These are phyloP conservation scores for Coniochaeta pulveracea DNA, from an alignment of 2,329 filamentous ascomycete species.

Conservation along the genomic window DNA sequence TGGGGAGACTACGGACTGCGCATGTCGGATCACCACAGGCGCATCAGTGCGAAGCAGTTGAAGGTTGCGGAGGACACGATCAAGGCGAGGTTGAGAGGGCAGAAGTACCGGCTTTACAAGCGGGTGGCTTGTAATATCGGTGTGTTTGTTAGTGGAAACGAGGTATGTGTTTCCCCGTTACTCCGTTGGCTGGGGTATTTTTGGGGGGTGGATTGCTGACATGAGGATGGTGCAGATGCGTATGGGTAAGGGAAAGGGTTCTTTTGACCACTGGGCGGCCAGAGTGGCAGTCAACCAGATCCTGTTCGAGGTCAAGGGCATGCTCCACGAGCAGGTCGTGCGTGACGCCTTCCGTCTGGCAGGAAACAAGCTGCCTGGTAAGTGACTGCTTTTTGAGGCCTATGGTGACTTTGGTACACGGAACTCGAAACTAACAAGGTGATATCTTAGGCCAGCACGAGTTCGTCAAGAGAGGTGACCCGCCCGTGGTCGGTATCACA, in stretches of 20 bases:
- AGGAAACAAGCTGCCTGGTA: conserved; percentile 88
- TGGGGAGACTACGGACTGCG: conserved; percentile 95
- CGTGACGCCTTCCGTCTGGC: conserved; percentile 89
- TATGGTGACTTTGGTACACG: no score
- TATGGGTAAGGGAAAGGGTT: conserved; percentile 99
- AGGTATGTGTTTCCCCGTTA: conserved; percentile 37
- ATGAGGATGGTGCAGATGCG: conserved; percentile 45
- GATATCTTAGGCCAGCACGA: conserved; percentile 60
- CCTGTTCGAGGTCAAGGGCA: conserved; percentile 83
- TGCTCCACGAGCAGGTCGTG: conserved; percentile 88
- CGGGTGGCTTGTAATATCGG: conserved; percentile 86
- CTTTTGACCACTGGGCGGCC: conserved; percentile 92
- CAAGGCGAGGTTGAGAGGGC: conserved; percentile 73
- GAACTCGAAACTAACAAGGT: background rate
- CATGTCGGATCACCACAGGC: conserved; percentile 85
- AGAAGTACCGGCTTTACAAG: conserved; percentile 89
- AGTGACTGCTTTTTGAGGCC: conserved; percentile 25
- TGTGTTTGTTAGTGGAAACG: conserved; percentile 91
- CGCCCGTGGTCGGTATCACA: conserved; percentile 83
- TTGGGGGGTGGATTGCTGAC: conserved; percentile 6
- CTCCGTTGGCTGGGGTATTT: background rate
- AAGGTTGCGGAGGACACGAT: conserved; percentile 92
- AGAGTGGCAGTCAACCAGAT: conserved; percentile 85
- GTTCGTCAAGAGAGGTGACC: conserved; percentile 86
- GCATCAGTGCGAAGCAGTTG: conserved; percentile 76